Percentiles rank a stretch among this genome's conserved stretches.
Evolutionary conservation across 176 grass and related monocot species (phyloP).

Genomic region (Aegilops sharonensis): DNA sequence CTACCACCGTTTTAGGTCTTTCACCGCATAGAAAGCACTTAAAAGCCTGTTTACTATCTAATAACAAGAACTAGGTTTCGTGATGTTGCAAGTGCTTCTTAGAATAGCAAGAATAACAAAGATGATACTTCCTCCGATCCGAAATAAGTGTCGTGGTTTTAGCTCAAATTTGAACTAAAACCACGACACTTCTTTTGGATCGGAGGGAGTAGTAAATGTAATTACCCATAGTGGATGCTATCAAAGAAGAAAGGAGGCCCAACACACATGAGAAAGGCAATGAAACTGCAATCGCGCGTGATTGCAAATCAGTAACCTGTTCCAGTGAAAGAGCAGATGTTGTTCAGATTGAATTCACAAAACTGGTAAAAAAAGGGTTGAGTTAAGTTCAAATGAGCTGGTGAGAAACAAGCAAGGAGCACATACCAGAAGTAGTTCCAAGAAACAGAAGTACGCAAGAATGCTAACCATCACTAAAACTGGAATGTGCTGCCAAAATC

Average conservation of each 20-base stretch:
- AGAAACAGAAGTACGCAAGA: slow-evolving; percentile 98
- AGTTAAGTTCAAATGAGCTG: slow-evolving; percentile 16
- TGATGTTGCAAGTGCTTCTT: background rate
- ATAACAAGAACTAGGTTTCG: background rate
- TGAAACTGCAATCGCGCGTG: slow-evolving; percentile 72
- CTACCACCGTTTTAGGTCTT: background rate
- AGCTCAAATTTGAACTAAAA: no score
- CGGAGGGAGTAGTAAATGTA: background rate
- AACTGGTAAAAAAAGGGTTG: background rate
- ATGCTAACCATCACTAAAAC: slow-evolving; percentile 98
- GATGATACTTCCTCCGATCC: background rate
- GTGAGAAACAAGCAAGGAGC: slow-evolving; percentile 1
- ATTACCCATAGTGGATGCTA: slow-evolving; percentile 92
- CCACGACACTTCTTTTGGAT: no score
- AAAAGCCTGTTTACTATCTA: background rate
- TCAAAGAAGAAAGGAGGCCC: slow-evolving; percentile 90
- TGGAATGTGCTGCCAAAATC: slow-evolving; percentile 95
- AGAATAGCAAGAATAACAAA: slow-evolving; percentile 1
- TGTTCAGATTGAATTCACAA: slow-evolving; percentile 12
- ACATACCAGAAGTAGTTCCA: slow-evolving; percentile 95
- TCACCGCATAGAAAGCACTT: background rate
- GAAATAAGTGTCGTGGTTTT: no score
- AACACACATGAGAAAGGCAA: slow-evolving; percentile 95
- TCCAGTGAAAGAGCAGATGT: slow-evolving; percentile 20
- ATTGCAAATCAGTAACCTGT: slow-evolving; percentile 61